Evolutionary conservation across 495 filamentous ascomycete genomes (phyloP), one percentile per base, ranked within the genome.

Genomic region (Beverwykella pulmonaria): DNA sequence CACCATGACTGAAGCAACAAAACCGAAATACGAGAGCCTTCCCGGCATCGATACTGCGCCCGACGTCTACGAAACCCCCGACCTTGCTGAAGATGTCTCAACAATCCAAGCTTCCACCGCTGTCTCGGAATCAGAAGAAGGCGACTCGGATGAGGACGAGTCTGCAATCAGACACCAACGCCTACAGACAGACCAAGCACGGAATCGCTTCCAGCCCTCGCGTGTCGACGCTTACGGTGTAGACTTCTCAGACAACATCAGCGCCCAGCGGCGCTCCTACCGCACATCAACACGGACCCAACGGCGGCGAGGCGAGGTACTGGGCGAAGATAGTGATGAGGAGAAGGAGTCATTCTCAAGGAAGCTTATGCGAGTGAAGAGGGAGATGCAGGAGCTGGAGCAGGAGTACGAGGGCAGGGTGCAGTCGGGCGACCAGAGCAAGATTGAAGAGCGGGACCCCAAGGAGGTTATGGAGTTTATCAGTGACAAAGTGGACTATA

Each of bases 41-140:
- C 61, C 65, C 94, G 92, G 93, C 61, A 69, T 69, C 50, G 67
- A 97, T 74, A 87, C 86, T 25, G 91, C 92, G 25, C 93, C 92
- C 75, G 93, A 96, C 74, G 89, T 95, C 71, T 97, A 97, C 79
- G 93, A 96, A 79, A 97, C 93, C 50, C 93, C 93, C 71, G 92
- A 94, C 63, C 80, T 96, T 68, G 91, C 86, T 25, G 91, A 97
- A 71, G 93, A 94, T 74, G 88, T 83, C 55, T 96, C 92, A 27
- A 97, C 92, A 39, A 75, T 91, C 39, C 86, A 86, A 58, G 88
- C 88, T 3, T 83, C 84, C 29, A 92, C 88, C 0, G 67, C 74
- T 32, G 61, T 63, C n/a, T 76, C 77, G 20, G 73, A 70, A 17
- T 83, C 83, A 52, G 84, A 88, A 53, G 85, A 88, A 53, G 77